Base-by-base conservation (phyloP, 23 red algal species). In the Gracilariopsis chorda region DNA sequence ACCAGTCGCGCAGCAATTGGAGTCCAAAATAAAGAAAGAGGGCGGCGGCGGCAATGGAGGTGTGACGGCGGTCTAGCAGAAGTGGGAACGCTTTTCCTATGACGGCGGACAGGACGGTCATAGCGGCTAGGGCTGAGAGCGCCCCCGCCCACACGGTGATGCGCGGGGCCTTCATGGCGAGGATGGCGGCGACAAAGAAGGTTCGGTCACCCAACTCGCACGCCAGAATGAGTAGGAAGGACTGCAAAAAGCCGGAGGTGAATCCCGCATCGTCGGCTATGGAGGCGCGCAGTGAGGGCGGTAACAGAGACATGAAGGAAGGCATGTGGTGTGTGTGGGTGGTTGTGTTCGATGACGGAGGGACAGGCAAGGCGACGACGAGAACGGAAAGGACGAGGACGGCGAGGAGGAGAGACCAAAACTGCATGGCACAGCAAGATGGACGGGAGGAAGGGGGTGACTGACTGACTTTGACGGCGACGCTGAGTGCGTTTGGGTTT, bases 11-110 rank as follows among this genome's bases (percentile, higher is more conserved):
- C 21, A 98, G 68, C 41, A 98, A 51, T 40, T 85, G 82, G 11
- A 95, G 76, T 3, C 96, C 96, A 91, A 98, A 98, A 49, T 98
- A 98, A 25, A 83, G 53, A 86, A 98, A 98, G 37, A 98, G 78
- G 29, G 95, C 80, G 20, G 88, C 96, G 36, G 92, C 96, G 61
- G 89, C 88, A n/a, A 98, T 16, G 47, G 75, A 80, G n/a, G 96
- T 95, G 64, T 92, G 95, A 35, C 92, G 64, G 43, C 64, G 77
- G 76, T 88, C 84, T 53, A 98, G 92, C 43, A 98, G 56, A 19
- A 89, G 59, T 32, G 96, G 96, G 60, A 98, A 98, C 14, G 92
- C 79, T 76, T 95, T 92, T 47, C 96, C 96, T 28, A 98, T 73
- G 47, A 82, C 92, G 35, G 90, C 96, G 10, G 96, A 98, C 25